These are phyloP conservation scores for Gynostemma pentaphyllum DNA, from an alignment of 306 rosid species.

Conservation along the genomic window DNA sequence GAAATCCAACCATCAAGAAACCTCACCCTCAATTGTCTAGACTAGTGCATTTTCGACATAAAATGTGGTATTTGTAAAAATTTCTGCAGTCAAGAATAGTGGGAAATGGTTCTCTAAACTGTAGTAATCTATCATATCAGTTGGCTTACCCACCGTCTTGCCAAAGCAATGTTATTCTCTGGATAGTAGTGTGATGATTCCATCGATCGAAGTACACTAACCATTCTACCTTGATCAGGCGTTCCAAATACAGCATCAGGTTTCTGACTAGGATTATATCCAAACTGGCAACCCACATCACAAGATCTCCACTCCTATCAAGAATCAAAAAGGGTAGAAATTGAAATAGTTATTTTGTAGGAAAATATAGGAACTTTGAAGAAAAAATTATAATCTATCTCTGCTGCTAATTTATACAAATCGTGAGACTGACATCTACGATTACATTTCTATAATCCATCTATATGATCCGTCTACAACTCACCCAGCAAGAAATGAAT, in stretches of 20 bases:
- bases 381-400: neutral
- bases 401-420: neutral
- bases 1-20: no score
- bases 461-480: neutral
- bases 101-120: slow-evolving; percentile 13
- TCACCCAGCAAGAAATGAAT: neutral
- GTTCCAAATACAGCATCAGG: slow-evolving; percentile 71
- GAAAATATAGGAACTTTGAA: neutral
- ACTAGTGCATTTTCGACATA: neutral
- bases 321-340: slow-evolving; percentile 4
- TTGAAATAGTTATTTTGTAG: neutral
- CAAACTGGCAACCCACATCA: slow-evolving; percentile 76
- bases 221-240: slow-evolving; percentile 27
- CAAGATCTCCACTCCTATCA: slow-evolving; percentile 67
- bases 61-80: neutral
- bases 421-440: neutral
- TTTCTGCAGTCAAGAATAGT: neutral
- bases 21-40: no score
- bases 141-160: slow-evolving; percentile 99
- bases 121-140: slow-evolving; percentile 18
- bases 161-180: slow-evolving; percentile 58
- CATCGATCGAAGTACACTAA: slow-evolving; percentile 74
- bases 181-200: slow-evolving; percentile 71
- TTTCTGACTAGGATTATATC: slow-evolving; percentile 23
- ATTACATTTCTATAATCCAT: neutral